phyloP scores from a whole-genome alignment of 306 rosid species.

The Glycyrrhiza uralensis region DNA sequence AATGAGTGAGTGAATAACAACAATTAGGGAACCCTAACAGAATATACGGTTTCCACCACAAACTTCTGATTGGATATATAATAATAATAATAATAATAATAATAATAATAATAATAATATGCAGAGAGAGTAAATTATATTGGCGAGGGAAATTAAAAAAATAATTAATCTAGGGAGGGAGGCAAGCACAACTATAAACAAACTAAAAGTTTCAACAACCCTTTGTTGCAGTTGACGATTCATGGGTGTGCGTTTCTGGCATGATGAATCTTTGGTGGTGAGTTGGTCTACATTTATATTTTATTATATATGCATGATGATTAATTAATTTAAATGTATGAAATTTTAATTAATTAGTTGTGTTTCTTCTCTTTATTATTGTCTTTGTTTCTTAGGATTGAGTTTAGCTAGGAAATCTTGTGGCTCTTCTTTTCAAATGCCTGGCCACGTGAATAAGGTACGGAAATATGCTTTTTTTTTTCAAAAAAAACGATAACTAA shows the following conservation, averaged over 20 bases:
- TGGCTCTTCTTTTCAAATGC: conserved; percentile 20
- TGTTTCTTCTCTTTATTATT: no score
- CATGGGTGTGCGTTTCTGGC: conserved; percentile 20
- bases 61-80: not conserved
- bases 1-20: not conserved
- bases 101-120: not conserved
- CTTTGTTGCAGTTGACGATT: conserved; percentile 31
- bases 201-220: conserved; percentile 12
- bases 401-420: not conserved
- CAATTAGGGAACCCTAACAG: conserved; percentile 46
- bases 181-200: not conserved
- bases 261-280: not conserved
- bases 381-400: not conserved
- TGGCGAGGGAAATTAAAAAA: not conserved
- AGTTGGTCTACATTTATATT: not conserved
- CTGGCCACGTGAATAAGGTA: conserved; percentile 43
- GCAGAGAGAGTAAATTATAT: not conserved
- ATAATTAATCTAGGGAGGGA: no score
- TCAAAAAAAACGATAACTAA: not conserved
- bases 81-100: not conserved
- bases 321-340: no score
- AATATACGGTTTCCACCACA: conserved; percentile 32
- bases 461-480: conserved; percentile 3
- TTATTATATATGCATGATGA: not conserved
- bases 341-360: no score